These are phyloP conservation scores for Escovopsis sp. DNA, from an alignment of 2,329 filamentous ascomycete species.

Conservation along the genomic window DNA sequence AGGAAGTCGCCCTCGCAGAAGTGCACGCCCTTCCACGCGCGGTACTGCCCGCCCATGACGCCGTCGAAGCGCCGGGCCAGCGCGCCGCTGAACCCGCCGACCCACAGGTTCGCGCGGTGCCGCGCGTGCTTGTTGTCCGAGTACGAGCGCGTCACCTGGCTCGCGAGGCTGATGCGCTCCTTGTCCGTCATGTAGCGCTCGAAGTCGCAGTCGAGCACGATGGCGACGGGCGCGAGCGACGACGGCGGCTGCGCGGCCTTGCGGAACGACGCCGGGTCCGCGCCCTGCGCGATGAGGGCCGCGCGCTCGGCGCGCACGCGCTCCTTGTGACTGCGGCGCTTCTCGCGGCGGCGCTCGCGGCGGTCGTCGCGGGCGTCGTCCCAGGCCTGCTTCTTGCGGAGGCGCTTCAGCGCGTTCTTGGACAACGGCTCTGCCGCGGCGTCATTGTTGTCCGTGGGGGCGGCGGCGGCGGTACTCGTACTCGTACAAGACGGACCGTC, in stretches of 20 bases:
- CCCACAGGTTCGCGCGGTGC: constrained; percentile 55
- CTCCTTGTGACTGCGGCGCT: constrained; percentile 31
- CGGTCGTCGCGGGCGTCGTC: constrained; percentile 53
- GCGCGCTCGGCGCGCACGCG: constrained; percentile 36
- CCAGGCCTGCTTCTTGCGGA: constrained; percentile 58
- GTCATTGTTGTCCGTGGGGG: neutral
- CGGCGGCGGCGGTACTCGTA: neutral
- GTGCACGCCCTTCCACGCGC: constrained; percentile 63
- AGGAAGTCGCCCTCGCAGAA: constrained; percentile 66
- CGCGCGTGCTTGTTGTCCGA: constrained; percentile 64
- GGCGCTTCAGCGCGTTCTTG: constrained; percentile 76
- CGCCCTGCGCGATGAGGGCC: constrained; percentile 32
- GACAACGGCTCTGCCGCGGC: constrained; percentile 36
- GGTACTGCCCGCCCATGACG: constrained; percentile 54
- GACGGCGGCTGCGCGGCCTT: constrained; percentile 19
- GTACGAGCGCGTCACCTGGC: constrained; percentile 78
- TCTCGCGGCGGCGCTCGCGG: constrained; percentile 39
- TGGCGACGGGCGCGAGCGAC: constrained; percentile 55
- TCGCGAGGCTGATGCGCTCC: constrained; percentile 68
- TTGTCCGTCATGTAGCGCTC: constrained; percentile 79
- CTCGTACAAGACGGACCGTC: neutral
- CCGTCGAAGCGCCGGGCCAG: constrained; percentile 70
- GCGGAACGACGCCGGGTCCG: constrained; percentile 22
- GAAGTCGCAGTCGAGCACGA: constrained; percentile 86
- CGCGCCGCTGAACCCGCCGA: constrained; percentile 65